Evolutionary conservation across 805 yeast species (phyloP).

Genomic region (Cyberlindnera mrakii): DNA sequence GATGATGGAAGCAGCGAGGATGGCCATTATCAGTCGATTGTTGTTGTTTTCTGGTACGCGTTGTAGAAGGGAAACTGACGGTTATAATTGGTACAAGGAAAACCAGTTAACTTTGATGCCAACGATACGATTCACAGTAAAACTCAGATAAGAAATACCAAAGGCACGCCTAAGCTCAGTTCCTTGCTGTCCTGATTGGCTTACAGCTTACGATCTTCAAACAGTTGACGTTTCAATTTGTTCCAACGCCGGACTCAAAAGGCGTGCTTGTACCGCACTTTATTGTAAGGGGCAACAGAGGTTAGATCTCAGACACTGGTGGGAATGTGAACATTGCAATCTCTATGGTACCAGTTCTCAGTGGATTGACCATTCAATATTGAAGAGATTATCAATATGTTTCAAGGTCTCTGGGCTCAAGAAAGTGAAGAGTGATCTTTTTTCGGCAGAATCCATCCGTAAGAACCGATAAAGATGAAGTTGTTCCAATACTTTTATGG

Average conservation of each 20-base stretch:
- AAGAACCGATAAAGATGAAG: slow-evolving; percentile 6
- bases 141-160: too few relatives aligned
- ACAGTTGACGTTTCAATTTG: slow-evolving; percentile 18
- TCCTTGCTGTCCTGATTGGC: too few relatives aligned
- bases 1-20: slow-evolving; percentile 90
- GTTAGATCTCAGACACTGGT: too few relatives aligned
- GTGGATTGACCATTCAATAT: slow-evolving; percentile 7
- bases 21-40: slow-evolving; percentile 41
- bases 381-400: slow-evolving; percentile 2
- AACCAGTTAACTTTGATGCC: not conserved
- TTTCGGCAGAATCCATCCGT: slow-evolving; percentile 2
- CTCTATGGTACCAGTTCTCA: not conserved
- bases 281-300: not conserved
- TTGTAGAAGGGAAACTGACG: not conserved
- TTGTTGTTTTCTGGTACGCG: not conserved
- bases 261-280: slow-evolving; percentile 2
- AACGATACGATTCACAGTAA: too few relatives aligned
- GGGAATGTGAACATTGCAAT: too few relatives aligned
- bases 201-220: not conserved
- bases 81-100: not conserved
- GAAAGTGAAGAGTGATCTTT: slow-evolving; percentile 1
- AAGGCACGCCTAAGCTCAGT: too few relatives aligned
- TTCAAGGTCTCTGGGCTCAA: not conserved
- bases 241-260: slow-evolving; percentile 5
- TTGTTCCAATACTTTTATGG: slow-evolving; percentile 4